Evolutionary conservation across 2,329 filamentous ascomycete species (phyloP).

Genomic region (Stromatinia cepivora): DNA sequence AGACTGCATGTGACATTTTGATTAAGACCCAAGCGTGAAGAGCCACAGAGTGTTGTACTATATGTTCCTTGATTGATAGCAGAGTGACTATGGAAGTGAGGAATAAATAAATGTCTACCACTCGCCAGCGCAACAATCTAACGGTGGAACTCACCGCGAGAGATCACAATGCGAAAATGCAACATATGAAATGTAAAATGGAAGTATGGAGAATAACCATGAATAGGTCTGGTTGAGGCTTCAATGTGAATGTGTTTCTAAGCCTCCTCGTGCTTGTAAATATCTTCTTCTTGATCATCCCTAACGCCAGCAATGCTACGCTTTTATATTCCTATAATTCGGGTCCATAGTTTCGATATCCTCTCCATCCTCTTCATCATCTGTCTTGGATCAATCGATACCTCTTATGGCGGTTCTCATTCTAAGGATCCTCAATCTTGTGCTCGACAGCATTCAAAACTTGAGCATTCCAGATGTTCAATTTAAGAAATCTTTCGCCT

Average conservation of each 20-base stretch:
- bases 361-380: not conserved
- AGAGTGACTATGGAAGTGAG: not conserved
- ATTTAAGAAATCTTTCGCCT: not conserved
- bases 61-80: not conserved
- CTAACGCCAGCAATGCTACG: conserved; percentile 9
- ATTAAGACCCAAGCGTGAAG: too few species aligned
- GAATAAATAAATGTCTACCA: not conserved
- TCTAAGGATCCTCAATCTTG: too few species aligned
- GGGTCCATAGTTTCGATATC: not conserved
- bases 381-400: not conserved
- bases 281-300: not conserved
- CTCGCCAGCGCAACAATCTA: not conserved
- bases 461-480: not conserved
- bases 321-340: not conserved
- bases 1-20: not conserved
- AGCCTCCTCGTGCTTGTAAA: not conserved
- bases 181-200: not conserved
- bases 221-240: not conserved
- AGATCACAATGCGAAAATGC: not conserved
- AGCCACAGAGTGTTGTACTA: not conserved
- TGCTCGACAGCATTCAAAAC: not conserved
- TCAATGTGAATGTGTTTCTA: not conserved
- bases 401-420: not conserved
- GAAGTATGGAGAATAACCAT: not conserved
- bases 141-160: too few species aligned